Evolutionary conservation across 805 yeast species (phyloP).

Genomic region (Grigorovia humatica): DNA sequence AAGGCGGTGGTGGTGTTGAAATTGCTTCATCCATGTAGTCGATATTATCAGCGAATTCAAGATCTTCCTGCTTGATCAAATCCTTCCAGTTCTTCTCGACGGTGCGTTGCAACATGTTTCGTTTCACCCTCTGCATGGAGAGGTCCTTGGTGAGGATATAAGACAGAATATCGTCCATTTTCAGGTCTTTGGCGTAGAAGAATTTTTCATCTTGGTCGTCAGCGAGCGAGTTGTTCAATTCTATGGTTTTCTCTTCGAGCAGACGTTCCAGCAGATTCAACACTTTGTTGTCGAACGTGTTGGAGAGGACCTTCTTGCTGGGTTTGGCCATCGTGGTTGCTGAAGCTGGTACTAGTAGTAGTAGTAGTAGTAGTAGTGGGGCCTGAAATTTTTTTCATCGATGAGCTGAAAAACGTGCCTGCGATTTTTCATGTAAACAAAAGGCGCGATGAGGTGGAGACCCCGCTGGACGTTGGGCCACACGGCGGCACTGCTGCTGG

Average conservation of each 20-base stretch:
- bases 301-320: slow-evolving; percentile 19
- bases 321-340: slow-evolving; percentile 33
- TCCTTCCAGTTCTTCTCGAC: slow-evolving; percentile 49
- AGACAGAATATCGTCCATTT: slow-evolving; percentile 39
- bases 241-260: slow-evolving; percentile 47
- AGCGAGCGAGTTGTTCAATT: slow-evolving; percentile 19
- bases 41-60: slow-evolving; percentile 36
- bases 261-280: slow-evolving; percentile 44
- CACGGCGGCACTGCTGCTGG: too few species aligned
- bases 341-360: not conserved
- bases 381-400: not conserved
- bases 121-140: slow-evolving; percentile 60
- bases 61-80: slow-evolving; percentile 50
- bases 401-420: not conserved
- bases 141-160: slow-evolving; percentile 57
- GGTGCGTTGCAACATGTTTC: slow-evolving; percentile 48
- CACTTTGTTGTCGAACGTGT: slow-evolving; percentile 45
- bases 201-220: slow-evolving; percentile 27
- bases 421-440: too few species aligned
- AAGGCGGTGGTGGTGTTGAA: too few species aligned
- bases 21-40: slow-evolving; percentile 25
- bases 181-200: slow-evolving; percentile 54
- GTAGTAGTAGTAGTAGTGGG: not conserved
- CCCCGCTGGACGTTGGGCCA: too few species aligned
- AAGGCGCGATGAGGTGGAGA: too few species aligned